A percentile compares a stretch with the other conserved stretches of the same genome.
Conservation (phyloP, 192 early-diverging fungal genomes). For the Coemansia sp. region DNA sequence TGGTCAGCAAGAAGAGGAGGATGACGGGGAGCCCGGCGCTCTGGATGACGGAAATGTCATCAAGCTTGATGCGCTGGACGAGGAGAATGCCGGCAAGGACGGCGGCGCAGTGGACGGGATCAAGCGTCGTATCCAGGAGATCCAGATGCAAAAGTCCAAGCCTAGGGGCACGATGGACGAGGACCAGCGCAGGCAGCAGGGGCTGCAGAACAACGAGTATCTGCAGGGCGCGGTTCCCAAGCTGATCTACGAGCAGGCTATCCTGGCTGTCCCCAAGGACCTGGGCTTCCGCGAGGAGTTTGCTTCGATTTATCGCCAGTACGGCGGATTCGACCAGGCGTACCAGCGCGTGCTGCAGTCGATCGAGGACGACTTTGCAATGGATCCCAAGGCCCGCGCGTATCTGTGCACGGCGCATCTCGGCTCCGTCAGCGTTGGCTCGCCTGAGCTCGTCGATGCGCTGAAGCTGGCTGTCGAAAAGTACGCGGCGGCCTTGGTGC, state of each 20-base stretch:
- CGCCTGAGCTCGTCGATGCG: constrained; percentile 57
- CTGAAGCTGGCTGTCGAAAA: constrained; percentile 49
- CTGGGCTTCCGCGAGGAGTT: constrained; percentile 74
- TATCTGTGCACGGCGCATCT: constrained; percentile 58
- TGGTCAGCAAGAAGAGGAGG: constrained; percentile 34
- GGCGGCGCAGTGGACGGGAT: constrained; percentile 24
- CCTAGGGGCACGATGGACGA: constrained; percentile 19
- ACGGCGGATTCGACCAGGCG: constrained; percentile 45
- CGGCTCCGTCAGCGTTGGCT: constrained; percentile 57
- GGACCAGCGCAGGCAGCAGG: constrained; percentile 51
- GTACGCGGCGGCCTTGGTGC: constrained; percentile 54
- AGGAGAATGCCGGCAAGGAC: constrained; percentile 57
- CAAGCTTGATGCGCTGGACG: constrained; percentile 54
- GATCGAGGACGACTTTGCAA: constrained; percentile 35
- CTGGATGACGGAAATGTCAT: constrained; percentile 56
- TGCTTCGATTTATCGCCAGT: constrained; percentile 60
- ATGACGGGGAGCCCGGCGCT: constrained; percentile 36
- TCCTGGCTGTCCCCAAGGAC: constrained; percentile 67
- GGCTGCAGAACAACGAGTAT: constrained; percentile 56
- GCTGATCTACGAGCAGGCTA: constrained; percentile 77
- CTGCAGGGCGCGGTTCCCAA: constrained; percentile 71
- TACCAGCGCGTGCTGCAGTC: constrained; percentile 17
- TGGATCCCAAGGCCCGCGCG: constrained; percentile 36
- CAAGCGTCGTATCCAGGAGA: constrained; percentile 45
- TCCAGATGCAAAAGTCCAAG: constrained; percentile 33